These are phyloP conservation scores for Boletellus dicymbophilus DNA, from an alignment of 1,284 basidiomycete species.

Conservation along the genomic window DNA sequence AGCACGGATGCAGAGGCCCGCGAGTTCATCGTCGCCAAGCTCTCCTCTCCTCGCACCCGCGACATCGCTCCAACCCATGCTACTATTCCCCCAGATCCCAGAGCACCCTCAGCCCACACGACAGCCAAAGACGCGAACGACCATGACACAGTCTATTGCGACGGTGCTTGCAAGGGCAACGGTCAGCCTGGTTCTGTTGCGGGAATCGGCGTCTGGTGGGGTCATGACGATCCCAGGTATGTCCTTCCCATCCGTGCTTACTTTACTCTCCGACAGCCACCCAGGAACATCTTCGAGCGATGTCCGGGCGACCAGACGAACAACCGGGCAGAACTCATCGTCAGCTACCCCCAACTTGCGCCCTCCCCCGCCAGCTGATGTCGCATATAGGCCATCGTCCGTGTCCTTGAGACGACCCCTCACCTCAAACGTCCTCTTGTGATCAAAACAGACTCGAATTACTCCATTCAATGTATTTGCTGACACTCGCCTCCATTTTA, in stretches of 20 bases:
- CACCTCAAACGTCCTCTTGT: slow-evolving; percentile 51
- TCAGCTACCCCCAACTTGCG: slow-evolving; percentile 35
- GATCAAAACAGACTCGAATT: slow-evolving; percentile 78
- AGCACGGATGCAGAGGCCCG: slow-evolving; percentile 51
- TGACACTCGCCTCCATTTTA: not conserved
- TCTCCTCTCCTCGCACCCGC: not conserved
- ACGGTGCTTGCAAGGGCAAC: slow-evolving; percentile 82
- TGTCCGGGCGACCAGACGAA: slow-evolving; percentile 87
- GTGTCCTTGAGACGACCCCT: slow-evolving; percentile 69
- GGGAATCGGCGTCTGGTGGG: slow-evolving; percentile 82
- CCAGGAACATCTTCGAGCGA: slow-evolving; percentile 74
- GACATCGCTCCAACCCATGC: not conserved
- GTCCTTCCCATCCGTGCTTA: not conserved
- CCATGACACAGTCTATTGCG: slow-evolving; percentile 64
- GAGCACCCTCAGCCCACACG: not conserved
- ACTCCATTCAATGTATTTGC: slow-evolving; percentile 67
- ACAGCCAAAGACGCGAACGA: slow-evolving; percentile 17
- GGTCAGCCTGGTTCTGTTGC: slow-evolving; percentile 60
- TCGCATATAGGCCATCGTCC: slow-evolving; percentile 65
- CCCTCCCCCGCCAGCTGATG: slow-evolving; percentile 2
- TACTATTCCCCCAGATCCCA: not conserved
- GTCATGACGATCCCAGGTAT: slow-evolving; percentile 58
- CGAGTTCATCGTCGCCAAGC: slow-evolving; percentile 31
- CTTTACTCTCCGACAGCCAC: not conserved
- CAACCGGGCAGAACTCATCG: slow-evolving; percentile 85